phyloP scores from a whole-genome alignment of 768 basidiomycete species.

The Coprinellus micaceus region DNA sequence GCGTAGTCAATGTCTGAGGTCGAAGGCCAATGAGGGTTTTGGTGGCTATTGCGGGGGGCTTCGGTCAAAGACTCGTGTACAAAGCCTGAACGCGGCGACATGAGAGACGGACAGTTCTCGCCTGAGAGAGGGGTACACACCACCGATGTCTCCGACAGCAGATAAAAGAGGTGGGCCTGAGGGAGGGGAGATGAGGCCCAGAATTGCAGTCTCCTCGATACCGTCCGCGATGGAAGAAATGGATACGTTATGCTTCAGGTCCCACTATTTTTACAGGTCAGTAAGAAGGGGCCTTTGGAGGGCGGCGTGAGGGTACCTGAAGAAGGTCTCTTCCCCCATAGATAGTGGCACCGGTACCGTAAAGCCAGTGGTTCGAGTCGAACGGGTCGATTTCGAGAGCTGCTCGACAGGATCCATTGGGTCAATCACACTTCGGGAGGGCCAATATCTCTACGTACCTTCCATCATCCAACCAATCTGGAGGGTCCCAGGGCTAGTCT shows the following conservation, averaged over 20 bases:
- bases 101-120: neutral
- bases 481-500: conserved; percentile 38
- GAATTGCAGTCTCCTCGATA: conserved; percentile 60
- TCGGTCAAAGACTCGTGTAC: conserved; percentile 40
- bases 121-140: conserved; percentile 23
- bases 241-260: conserved; percentile 54
- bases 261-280: conserved; percentile 42
- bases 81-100: conserved; percentile 35
- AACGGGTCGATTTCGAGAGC: conserved; percentile 60
- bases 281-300: neutral
- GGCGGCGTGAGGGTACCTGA: conserved; percentile 23
- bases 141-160: conserved; percentile 51
- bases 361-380: conserved; percentile 66
- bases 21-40: conserved; percentile 47
- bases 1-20: conserved; percentile 51
- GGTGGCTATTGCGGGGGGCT: conserved; percentile 36
- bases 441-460: conserved; percentile 24
- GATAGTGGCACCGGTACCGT: conserved; percentile 66
- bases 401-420: conserved; percentile 16
- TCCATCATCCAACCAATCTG: conserved; percentile 77
- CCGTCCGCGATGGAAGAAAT: conserved; percentile 60
- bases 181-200: conserved; percentile 57
- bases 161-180: conserved; percentile 55
- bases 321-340: conserved; percentile 56
- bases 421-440: neutral